These are phyloP conservation scores for Metschnikowia santaceciliae DNA, from an alignment of 805 yeast species.

Conservation along the genomic window DNA sequence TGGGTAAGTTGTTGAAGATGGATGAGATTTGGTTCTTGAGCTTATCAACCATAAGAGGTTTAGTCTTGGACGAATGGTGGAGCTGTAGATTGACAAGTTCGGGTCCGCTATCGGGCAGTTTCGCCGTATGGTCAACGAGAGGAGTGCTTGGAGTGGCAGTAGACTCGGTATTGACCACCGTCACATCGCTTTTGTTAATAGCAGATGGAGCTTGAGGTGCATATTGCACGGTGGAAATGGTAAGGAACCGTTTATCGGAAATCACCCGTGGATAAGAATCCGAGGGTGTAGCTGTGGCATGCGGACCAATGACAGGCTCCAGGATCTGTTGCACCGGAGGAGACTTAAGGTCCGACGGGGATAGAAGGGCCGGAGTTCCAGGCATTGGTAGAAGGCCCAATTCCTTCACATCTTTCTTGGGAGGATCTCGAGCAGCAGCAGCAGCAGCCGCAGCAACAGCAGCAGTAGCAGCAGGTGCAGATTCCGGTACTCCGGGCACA, in stretches of 20 bases:
- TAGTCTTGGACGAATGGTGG: slow-evolving; percentile 1
- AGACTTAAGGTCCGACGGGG: background rate
- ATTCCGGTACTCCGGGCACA: background rate
- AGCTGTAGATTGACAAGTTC: slow-evolving; percentile 3
- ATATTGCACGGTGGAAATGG: slow-evolving; percentile 24
- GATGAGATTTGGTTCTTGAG: slow-evolving; percentile 33
- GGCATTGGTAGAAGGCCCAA: background rate
- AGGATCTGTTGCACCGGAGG: background rate
- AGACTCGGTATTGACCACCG: slow-evolving; percentile 32
- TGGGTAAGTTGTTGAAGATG: slow-evolving; percentile 43
- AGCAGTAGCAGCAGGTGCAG: background rate
- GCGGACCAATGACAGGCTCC: background rate
- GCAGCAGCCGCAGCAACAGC: background rate
- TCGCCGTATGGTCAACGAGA: background rate
- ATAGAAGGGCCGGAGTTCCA: background rate
- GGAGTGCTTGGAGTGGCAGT: background rate
- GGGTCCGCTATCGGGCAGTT: background rate
- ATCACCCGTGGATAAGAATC: slow-evolving; percentile 25
- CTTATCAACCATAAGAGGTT: slow-evolving; percentile 13
- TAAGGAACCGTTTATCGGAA: slow-evolving; percentile 32
- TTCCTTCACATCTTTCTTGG: background rate
- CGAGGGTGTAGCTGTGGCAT: background rate
- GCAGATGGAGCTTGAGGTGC: slow-evolving; percentile 20
- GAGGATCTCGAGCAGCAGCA: background rate
- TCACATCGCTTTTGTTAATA: slow-evolving; percentile 26